Evolutionary conservation across 2,329 filamentous ascomycete species (phyloP), one percentile per base, ranked within the genome.

Genomic region (Xylariaceae sp.): DNA sequence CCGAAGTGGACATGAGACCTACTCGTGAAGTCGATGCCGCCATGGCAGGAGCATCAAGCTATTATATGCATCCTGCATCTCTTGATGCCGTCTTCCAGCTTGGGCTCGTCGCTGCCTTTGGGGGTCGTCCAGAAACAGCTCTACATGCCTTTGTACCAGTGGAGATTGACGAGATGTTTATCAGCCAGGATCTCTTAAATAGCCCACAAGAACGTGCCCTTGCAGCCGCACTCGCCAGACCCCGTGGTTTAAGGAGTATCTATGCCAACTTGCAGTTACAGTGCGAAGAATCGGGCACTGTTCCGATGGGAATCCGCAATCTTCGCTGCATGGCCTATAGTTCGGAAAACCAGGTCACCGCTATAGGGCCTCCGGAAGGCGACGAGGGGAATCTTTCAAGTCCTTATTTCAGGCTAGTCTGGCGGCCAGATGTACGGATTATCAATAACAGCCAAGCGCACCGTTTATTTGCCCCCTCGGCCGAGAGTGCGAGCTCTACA

Each of bases 31-130:
- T n/a, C n/a, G 36, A 35, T 2, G 37, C 35, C 8, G n/a, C 22
- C 14, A 44, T 44, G 14, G 40, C 40, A 12, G 19, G 19, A 11
- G 45, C 43, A 22, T 48, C 45, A 8, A 22, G 45, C 17, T 48
- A 48, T n/a, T 16, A 39, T 16, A 23, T 48, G 6, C 45, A 48
- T 16, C 45, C 45, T 23, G 40, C 45, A 5, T 35, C 40, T 5
- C 17, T 48, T 16, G 45, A 48, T 19, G 40, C 45, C 6, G 25
- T 19, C n/a, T 33, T 48, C 4, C 45, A 48, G 17, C 45, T 48
- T n/a, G 34, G 25, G 5, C 38, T 48, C 12, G 21, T 48, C 3
- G 45, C 45, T 6, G 38, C 33, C 32, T 16, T 37, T 43, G 7
- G 32, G 40, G 16, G 40, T 29, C 21, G n/a, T 48, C 17, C 37